Evolutionary conservation across 2,329 filamentous ascomycete species (phyloP), one percentile per base, ranked within the genome.

Genomic region (Cladosporium austrohemisphaericum): DNA sequence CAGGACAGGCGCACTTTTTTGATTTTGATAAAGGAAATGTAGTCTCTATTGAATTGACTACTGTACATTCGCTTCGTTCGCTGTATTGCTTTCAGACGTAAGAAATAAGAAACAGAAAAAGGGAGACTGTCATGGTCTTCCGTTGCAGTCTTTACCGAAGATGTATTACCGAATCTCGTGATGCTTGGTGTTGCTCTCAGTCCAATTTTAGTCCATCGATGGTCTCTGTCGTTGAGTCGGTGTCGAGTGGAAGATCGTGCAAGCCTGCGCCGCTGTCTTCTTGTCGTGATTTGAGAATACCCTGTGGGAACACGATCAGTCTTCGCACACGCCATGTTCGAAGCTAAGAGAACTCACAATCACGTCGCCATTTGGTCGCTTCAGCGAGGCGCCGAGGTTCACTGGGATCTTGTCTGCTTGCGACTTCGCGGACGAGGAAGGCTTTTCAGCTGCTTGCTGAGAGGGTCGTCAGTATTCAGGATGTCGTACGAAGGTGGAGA

Each of bases 81-180:
- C 22, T 26, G 10, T 4, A 35, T n/a, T 16, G 11, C 18, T 35
- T 14, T 16, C 14, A 35, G 14, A 35, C 14, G 26, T n/a, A 19
- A 36, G 36, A 20, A 25, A 20, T 6, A 47, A 47, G 32, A 31
- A 43, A 47, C 16, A 31, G 25, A 47, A 38, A 47, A 47, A 10
- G 16, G 13, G 32, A 16, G 26, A 25, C 11, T 20, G 8, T 19
- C n/a, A n/a, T n/a, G n/a, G n/a, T n/a, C n/a, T n/a, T n/a, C n/a
- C n/a, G n/a, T n/a, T n/a, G n/a, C n/a, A n/a, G n/a, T n/a, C n/a
- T n/a, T n/a, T n/a, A n/a, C n/a, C n/a, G n/a, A n/a, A n/a, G n/a
- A n/a, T n/a, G n/a, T n/a, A n/a, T n/a, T n/a, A n/a, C n/a, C n/a
- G n/a, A n/a, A n/a, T n/a, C n/a, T n/a, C n/a, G n/a, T n/a, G n/a